Percentiles rank a stretch among this genome's conserved stretches.
Evolutionary conservation across 129 eudicot genomes (phyloP).

Genomic region (Calendula officinalis): DNA sequence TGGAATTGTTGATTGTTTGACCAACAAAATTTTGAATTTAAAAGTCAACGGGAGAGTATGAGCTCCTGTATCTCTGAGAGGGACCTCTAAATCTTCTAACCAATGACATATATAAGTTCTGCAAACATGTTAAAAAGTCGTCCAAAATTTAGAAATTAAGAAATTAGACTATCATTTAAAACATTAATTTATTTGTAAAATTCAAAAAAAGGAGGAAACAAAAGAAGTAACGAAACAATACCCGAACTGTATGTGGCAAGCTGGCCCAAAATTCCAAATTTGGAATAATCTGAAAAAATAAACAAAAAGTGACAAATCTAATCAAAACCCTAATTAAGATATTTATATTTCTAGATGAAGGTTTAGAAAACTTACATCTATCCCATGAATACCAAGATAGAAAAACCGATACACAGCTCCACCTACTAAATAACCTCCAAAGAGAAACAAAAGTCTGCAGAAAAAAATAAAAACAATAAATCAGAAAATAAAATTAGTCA

Average conservation of each 20-base stretch:
- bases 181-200: no score
- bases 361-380: constrained; percentile 59
- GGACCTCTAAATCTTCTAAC: constrained; percentile 82
- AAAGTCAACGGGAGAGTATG: constrained; percentile 89
- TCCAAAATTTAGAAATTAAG: no score
- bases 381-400: constrained; percentile 65
- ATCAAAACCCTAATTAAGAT: background rate
- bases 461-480: background rate
- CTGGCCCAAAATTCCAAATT: constrained; percentile 87
- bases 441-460: constrained; percentile 57
- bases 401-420: constrained; percentile 69
- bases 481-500: background rate
- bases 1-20: constrained; percentile 9
- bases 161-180: no score
- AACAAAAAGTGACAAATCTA: background rate
- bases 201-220: background rate
- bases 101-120: constrained; percentile 56
- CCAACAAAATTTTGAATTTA: constrained; percentile 33
- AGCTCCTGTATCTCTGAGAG: constrained; percentile 65
- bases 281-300: constrained; percentile 61
- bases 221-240: constrained; percentile 34
- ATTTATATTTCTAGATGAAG: background rate
- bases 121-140: constrained; percentile 43
- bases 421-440: constrained; percentile 62
- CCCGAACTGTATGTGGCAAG: constrained; percentile 84